A percentile compares a stretch with the other conserved stretches of the same genome.
Conservation (phyloP, 176 grass and related monocot species). For the Aechmea fasciata region DNA sequence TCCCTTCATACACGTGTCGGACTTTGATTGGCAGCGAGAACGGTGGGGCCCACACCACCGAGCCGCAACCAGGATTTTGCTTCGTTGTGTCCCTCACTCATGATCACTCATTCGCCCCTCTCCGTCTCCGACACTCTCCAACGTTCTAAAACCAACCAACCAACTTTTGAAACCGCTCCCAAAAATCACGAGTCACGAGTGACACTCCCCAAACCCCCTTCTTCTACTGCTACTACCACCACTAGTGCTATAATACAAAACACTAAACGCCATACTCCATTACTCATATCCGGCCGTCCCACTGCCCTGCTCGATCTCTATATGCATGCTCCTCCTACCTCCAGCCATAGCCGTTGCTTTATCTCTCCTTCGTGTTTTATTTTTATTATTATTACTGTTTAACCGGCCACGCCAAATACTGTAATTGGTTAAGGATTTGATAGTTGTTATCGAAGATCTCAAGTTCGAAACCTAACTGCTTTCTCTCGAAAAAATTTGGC, state of each 20-base stretch:
- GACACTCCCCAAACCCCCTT: background rate
- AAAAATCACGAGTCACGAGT: background rate
- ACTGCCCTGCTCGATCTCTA: background rate
- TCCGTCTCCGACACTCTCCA: slow-evolving; percentile 11
- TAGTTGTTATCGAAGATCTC: too few species aligned
- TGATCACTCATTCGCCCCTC: too few species aligned
- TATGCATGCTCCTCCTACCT: too few species aligned
- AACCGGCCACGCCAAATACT: too few species aligned
- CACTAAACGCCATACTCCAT: slow-evolving; percentile 22
- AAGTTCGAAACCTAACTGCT: too few species aligned
- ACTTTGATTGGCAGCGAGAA: background rate
- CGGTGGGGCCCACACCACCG: background rate
- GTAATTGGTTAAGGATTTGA: too few species aligned
- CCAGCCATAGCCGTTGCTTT: too few species aligned
- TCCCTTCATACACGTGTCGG: background rate
- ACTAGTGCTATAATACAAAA: slow-evolving; percentile 16
- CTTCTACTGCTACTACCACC: slow-evolving; percentile 1
- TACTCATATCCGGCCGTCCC: background rate
- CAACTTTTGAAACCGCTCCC: slow-evolving; percentile 1
- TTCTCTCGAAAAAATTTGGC: too few species aligned
- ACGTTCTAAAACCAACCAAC: slow-evolving; percentile 6
- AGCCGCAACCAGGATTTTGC: background rate
- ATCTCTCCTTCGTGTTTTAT: too few species aligned
- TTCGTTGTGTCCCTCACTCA: background rate
- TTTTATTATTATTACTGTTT: too few species aligned